Evolutionary conservation across 2,329 filamentous ascomycete species (phyloP).

Genomic region (Blastomyces gilchristii): DNA sequence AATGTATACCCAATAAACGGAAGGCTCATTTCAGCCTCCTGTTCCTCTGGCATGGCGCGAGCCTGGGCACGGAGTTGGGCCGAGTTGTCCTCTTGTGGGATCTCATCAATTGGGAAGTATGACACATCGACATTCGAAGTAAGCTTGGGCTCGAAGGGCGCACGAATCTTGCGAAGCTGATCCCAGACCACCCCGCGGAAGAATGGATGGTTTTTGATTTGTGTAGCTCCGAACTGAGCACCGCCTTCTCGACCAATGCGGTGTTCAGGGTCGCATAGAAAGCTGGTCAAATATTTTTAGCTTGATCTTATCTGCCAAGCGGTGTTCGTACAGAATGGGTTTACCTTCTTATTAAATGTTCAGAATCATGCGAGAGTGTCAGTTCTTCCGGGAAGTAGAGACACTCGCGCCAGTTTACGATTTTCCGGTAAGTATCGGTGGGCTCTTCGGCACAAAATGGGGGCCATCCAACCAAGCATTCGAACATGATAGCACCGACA

Average conservation of each 20-base stretch:
- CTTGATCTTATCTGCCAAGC: constrained; percentile 6
- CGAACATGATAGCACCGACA: constrained; percentile 98
- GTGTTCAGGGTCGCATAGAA: constrained; percentile 89
- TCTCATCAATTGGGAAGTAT: constrained; percentile 98
- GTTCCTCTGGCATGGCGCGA: constrained; percentile 59
- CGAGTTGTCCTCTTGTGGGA: constrained; percentile 90
- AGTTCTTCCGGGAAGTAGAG: constrained; percentile 96
- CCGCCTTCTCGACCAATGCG: constrained; percentile 64
- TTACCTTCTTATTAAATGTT: constrained; percentile 84
- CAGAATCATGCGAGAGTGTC: constrained; percentile 74
- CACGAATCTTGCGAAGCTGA: constrained; percentile 79
- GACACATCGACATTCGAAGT: constrained; percentile 91
- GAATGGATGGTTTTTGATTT: constrained; percentile 90
- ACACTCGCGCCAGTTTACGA: constrained; percentile 94
- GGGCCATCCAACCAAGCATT: constrained; percentile 96
- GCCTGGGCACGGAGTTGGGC: constrained; percentile 78
- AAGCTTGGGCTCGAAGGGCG: constrained; percentile 89
- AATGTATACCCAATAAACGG: constrained; percentile 96
- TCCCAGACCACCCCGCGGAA: constrained; percentile 97
- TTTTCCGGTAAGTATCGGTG: constrained; percentile 97
- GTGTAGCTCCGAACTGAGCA: constrained; percentile 60
- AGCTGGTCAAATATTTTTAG: constrained; percentile 40
- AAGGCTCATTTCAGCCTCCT: constrained; percentile 87
- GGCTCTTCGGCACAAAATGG: constrained; percentile 97
- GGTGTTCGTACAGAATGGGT: constrained; percentile 15